Evolutionary conservation across 2,329 filamentous ascomycete genomes (phyloP), one percentile per base, ranked within the genome.

Genomic region (Cladosporium sp.): DNA sequence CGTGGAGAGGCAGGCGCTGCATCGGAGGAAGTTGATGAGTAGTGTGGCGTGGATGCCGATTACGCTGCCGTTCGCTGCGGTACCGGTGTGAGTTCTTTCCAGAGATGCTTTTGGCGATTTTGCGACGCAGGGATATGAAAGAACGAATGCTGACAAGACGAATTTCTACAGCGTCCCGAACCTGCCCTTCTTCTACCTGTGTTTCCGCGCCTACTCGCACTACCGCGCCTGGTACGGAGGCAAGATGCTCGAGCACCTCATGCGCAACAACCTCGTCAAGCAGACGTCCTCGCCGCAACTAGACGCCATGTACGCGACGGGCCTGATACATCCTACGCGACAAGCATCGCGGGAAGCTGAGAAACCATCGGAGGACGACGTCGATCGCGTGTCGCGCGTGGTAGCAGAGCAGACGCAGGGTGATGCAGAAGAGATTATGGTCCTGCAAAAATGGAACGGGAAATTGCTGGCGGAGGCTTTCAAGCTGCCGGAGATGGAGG

Each of bases 101-200:
- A 21, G n/a, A 21, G 40, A 46, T 21, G 14, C 44, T n/a, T 11
- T 7, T 23, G 23, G 23, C 23, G 44, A 8, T 23, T 31, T 31
- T 31, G 29, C 29, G 29, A 31, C 29, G 29, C 7, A 10, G 49
- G 29, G 49, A 18, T 16, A 50, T 44, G 28, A 23, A 26, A 61
- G 33, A 28, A 12, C 29, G 14, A 21, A 33, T 26, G 37, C 63
- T 61, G 23, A 65, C 56, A 26, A 21, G 8, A 28, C 12, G 21
- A 10, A 26, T 26, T 4, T 12, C 28, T n/a, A 50, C 64, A 96
- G 92, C 68, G 85, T 97, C 69, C 93, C 94, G 40, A 97, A 99
- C 76, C 83, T 99, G 14, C 95, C 95, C 21, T 98, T 98, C 83
- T 98, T 98, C 82, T 99, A 98, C 78, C 86, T 98, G 49, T 87